Base-by-base conservation (phyloP, 192 early-diverging fungal genomes). In the Coemansia sp. region DNA sequence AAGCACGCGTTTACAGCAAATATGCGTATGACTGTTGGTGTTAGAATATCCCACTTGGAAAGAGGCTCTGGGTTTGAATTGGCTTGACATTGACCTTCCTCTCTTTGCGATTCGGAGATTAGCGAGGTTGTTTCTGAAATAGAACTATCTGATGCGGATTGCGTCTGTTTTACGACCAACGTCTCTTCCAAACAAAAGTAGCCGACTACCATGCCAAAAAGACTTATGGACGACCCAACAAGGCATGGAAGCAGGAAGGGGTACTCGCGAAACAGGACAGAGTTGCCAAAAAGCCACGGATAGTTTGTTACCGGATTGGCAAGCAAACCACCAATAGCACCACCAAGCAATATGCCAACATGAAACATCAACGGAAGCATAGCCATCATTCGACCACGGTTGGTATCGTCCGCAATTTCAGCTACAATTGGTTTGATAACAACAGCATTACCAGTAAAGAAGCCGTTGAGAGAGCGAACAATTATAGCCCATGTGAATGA, bases 241-340 rank as follows among this genome's bases (percentile, higher is more conserved):
- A 91, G 65, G 59, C 95, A 95, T 7, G 95, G 95, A 7, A 98
- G 86, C 54, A 93, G 85, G 63, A 94, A 98, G 0, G 94, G 94
- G 61, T 87, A 92, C 4, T 69, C 39, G 37, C 71, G 77, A 23
- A 95, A 85, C 56, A 95, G 86, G 16, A 39, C 41, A 64, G 68
- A 72, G 48, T 85, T 19, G 0, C 87, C 89, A 69, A 90, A 90
- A 0, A 87, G 65, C 9, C 68, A 56, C 0, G 93, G 92, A 54
- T 87, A 92, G 26, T 79, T 80, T 19, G 86, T 71, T 0, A 84
- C 89, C 10, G 95, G 44, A 15, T 45, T 11, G 15, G 10, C 44
- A 6, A 11, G 5, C 9, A 45, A 1, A 6, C 44, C 44, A 45
- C 44, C 44, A 45, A 45, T 45, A 11, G 44, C 44, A 4, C 9